These are phyloP conservation scores for Blastobotrys arbuscula DNA, from an alignment of 1,139 yeast genomes.

Conservation along the genomic window DNA sequence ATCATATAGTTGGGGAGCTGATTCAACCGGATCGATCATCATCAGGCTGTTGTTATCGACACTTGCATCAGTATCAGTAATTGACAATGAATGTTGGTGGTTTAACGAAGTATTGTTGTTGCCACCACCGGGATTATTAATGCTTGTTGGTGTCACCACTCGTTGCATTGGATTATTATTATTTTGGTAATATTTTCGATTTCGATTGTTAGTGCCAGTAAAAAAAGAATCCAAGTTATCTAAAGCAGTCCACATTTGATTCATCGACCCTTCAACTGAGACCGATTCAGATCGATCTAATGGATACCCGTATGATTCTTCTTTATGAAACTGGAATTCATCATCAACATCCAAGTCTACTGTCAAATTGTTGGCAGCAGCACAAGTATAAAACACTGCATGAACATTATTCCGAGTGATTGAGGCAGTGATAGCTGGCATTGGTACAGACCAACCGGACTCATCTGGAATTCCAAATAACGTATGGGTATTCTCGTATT, in stretches of 20 bases:
- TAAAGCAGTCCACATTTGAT: conserved; percentile 94
- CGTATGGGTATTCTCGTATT: conserved; percentile 81
- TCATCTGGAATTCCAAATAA: conserved; percentile 94
- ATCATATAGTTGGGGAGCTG: conserved; percentile 75
- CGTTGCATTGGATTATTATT: background rate
- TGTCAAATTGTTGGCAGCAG: conserved; percentile 24
- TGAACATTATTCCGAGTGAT: conserved; percentile 89
- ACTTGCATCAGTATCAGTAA: conserved; percentile 40
- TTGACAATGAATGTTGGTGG: conserved; percentile 13
- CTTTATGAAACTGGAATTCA: conserved; percentile 44
- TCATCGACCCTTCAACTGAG: conserved; percentile 58
- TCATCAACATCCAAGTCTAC: conserved; percentile 17
- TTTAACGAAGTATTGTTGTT: conserved; percentile 23
- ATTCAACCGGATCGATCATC: conserved; percentile 45
- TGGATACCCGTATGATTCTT: conserved; percentile 43
- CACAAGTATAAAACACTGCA: conserved; percentile 87
- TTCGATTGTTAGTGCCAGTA: conserved; percentile 49
- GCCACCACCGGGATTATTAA: conserved; percentile 17
- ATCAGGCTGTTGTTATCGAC: conserved; percentile 30
- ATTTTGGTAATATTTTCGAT: background rate
- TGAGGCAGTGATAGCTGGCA: conserved; percentile 87
- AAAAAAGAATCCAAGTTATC: conserved; percentile 92
- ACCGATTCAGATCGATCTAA: conserved; percentile 49
- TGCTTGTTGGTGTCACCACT: background rate
- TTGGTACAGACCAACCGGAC: conserved; percentile 97